Evolutionary conservation across 2,329 filamentous ascomycete genomes (phyloP).

Genomic region (Monosporascus sp.): DNA sequence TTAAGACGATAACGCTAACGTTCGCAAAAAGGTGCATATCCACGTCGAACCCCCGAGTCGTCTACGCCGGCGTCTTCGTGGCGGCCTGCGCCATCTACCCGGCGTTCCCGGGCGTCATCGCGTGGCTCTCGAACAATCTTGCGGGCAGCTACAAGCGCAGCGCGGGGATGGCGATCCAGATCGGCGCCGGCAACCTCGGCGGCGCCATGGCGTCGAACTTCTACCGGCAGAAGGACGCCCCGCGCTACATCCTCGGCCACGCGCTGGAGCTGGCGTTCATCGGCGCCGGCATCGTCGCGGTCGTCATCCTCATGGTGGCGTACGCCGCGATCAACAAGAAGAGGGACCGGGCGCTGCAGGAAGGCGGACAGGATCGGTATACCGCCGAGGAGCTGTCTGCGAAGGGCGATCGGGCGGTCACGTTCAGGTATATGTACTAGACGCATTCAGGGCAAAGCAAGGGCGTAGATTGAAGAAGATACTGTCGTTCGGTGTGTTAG

Average conservation of each 20-base stretch:
- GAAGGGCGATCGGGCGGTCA: conserved; percentile 56
- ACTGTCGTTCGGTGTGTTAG: too few species aligned
- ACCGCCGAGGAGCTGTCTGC: conserved; percentile 48
- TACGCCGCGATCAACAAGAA: conserved; percentile 58
- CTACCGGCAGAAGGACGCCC: conserved; percentile 50
- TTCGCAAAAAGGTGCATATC: conserved; percentile 48
- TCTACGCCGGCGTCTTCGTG: conserved; percentile 73
- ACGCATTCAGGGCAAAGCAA: too few species aligned
- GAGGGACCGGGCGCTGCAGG: conserved; percentile 41
- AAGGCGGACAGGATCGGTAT: conserved; percentile 35
- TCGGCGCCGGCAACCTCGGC: conserved; percentile 55
- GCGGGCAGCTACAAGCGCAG: conserved; percentile 62
- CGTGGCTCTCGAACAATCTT: conserved; percentile 76
- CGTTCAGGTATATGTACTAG: conserved; percentile 57
- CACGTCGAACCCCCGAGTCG: conserved; percentile 50
- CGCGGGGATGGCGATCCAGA: conserved; percentile 60
- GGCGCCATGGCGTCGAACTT: conserved; percentile 69
- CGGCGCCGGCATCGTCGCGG: conserved; percentile 38
- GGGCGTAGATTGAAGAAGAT: too few species aligned
- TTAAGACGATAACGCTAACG: conserved; percentile 22
- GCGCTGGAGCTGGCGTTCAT: conserved; percentile 48
- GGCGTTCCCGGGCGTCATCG: conserved; percentile 70
- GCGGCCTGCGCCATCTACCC: conserved; percentile 77
- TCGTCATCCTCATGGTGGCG: conserved; percentile 37
- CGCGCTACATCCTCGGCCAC: conserved; percentile 47